phyloP scores from a whole-genome alignment of 2,329 filamentous ascomycete species.

The Bipolaris sorokiniana region DNA sequence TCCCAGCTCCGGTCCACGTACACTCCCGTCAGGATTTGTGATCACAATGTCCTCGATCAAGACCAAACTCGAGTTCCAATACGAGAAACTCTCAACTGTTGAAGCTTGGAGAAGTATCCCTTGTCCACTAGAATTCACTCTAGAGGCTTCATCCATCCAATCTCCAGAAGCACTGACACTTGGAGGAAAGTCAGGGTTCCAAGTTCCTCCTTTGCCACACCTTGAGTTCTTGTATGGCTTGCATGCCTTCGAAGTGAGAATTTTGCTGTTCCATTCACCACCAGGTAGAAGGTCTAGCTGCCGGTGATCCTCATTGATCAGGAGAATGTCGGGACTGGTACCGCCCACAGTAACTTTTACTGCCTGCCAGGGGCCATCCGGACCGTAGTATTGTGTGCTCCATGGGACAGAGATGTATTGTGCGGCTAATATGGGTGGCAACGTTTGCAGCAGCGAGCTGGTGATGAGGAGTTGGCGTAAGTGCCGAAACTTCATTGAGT shows the following conservation, averaged over 20 bases:
- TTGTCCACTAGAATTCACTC: constrained; percentile 2
- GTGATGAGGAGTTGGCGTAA: not conserved
- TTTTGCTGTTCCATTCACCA: constrained; percentile 8
- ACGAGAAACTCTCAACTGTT: constrained; percentile 2
- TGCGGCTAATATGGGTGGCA: not conserved
- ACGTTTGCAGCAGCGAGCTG: not conserved
- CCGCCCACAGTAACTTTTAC: constrained; percentile 19
- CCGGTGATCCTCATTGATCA: not conserved
- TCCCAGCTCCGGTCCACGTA: not conserved
- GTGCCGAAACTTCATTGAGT: not conserved
- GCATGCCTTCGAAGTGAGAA: constrained; percentile 15
- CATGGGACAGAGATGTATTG: constrained; percentile 27
- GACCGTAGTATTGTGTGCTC: constrained; percentile 19
- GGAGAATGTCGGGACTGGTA: not conserved
- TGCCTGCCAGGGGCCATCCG: constrained; percentile 31
- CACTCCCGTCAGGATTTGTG: constrained; percentile 1
- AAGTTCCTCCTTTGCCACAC: constrained; percentile 21
- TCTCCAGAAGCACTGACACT: not conserved
- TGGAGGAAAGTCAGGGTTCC: constrained; percentile 14
- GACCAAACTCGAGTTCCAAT: constrained; percentile 1
- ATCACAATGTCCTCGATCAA: constrained; percentile 2
- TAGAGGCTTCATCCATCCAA: constrained; percentile 1
- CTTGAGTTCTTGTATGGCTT: constrained; percentile 4
- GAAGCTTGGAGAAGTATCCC: constrained; percentile 4
- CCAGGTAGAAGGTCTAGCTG: constrained; percentile 12